A percentile compares a stretch with the other conserved stretches of the same genome.
Conservation (phyloP, 176 grass and related monocot genomes). For the Phyllostachys edulis region DNA sequence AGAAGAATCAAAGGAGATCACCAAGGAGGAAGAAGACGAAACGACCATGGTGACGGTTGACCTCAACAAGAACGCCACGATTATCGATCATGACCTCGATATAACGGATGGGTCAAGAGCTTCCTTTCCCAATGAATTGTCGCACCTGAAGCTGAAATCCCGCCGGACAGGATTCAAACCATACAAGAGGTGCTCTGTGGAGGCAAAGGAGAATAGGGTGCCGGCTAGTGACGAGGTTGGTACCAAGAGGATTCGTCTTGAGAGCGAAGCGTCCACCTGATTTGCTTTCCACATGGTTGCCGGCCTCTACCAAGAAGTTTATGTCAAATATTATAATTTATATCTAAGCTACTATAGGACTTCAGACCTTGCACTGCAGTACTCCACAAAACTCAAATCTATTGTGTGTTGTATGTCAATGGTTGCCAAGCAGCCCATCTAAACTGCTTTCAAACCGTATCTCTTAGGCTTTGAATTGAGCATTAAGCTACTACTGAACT, state of each 20-base stretch:
- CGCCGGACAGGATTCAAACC: slow-evolving; percentile 87
- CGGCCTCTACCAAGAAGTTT: slow-evolving; percentile 8
- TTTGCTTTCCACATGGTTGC: slow-evolving; percentile 27
- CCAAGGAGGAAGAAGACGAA: slow-evolving; percentile 48
- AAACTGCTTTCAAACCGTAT: slow-evolving; percentile 42
- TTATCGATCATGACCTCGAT: slow-evolving; percentile 41
- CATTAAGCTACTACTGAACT: slow-evolving; percentile 31
- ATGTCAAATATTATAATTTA: slow-evolving; percentile 40
- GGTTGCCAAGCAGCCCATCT: slow-evolving; percentile 42
- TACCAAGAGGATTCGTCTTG: slow-evolving; percentile 84
- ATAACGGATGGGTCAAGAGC: slow-evolving; percentile 19
- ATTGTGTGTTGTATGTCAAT: slow-evolving; percentile 55
- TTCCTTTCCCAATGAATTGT: slow-evolving; percentile 43
- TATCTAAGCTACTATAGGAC: slow-evolving; percentile 42
- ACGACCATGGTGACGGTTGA: slow-evolving; percentile 40
- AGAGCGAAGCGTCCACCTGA: slow-evolving; percentile 64
- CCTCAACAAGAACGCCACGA: slow-evolving; percentile 51
- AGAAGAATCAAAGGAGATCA: slow-evolving; percentile 27
- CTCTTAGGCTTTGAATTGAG: slow-evolving; percentile 34
- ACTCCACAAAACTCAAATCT: slow-evolving; percentile 48
- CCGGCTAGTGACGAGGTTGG: slow-evolving; percentile 48
- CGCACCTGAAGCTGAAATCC: slow-evolving; percentile 57
- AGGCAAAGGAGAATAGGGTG: slow-evolving; percentile 72
- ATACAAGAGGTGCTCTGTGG: slow-evolving; percentile 87
- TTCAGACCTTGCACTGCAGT: slow-evolving; percentile 49